phyloP scores from a whole-genome alignment of 2,329 filamentous ascomycete species.

The Sporothrix pallida region DNA sequence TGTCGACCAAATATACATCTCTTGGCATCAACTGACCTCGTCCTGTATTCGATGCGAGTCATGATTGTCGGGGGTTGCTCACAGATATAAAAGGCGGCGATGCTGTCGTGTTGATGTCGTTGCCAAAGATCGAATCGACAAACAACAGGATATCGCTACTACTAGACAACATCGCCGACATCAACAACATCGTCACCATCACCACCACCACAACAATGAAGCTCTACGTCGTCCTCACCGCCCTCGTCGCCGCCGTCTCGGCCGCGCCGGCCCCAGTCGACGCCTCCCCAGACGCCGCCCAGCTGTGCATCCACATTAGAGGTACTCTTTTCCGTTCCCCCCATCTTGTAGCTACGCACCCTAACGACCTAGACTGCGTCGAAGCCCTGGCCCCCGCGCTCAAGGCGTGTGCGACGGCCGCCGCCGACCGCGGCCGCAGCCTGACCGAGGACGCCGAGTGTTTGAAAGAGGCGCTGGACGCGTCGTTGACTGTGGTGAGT shows the following conservation, averaged over 20 bases:
- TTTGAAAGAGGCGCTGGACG: background rate
- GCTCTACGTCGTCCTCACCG: background rate
- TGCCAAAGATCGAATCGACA: too few relatives aligned
- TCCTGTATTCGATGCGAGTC: background rate
- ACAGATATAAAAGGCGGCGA: background rate
- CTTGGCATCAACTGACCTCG: background rate
- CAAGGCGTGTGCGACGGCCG: conserved; percentile 1
- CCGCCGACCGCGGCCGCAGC: conserved; percentile 8
- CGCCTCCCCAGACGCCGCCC: background rate
- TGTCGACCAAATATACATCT: background rate
- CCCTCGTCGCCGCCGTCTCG: background rate
- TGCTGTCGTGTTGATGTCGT: too few relatives aligned
- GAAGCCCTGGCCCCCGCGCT: background rate
- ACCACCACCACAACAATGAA: conserved; percentile 1
- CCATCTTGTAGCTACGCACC: background rate
- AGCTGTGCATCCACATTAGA: conserved; percentile 18
- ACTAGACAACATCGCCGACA: too few relatives aligned
- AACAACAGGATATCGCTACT: too few relatives aligned
- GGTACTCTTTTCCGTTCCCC: background rate
- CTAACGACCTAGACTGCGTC: background rate
- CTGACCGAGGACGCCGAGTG: conserved; percentile 10
- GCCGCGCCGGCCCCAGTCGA: background rate
- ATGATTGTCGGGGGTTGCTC: background rate
- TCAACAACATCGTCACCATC: background rate
- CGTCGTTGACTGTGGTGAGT: background rate